Conservation (phyloP, 129 eudicot species). For the Flaveria robusta region DNA sequence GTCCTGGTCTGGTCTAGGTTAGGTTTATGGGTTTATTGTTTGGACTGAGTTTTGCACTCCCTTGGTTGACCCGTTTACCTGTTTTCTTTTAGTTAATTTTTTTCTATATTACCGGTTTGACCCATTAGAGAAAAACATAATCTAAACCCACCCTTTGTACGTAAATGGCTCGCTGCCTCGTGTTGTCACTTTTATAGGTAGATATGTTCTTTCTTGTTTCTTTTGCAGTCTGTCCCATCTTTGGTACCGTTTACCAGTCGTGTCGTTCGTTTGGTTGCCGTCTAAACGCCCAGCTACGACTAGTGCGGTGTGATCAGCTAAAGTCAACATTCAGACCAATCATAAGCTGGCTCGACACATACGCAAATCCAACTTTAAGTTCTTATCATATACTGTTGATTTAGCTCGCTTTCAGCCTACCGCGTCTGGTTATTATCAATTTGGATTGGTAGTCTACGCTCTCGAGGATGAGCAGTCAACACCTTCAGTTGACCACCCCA, state of each 20-base stretch:
- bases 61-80: background rate
- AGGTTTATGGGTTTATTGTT: background rate
- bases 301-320: slow-evolving; percentile 71
- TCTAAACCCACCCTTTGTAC: background rate
- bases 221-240: slow-evolving; percentile 77
- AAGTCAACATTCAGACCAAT: slow-evolving; percentile 59
- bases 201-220: slow-evolving; percentile 14
- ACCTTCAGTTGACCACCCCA: slow-evolving; percentile 37
- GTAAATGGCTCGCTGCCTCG: background rate
- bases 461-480: slow-evolving; percentile 44
- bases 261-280: slow-evolving; percentile 83
- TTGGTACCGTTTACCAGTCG: too few species aligned
- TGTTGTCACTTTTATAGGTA: background rate
- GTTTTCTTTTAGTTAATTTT: background rate
- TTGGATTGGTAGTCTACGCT: slow-evolving; percentile 64
- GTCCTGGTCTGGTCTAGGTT: too few species aligned
- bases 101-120: background rate
- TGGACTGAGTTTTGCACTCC: slow-evolving; percentile 6
- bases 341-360: slow-evolving; percentile 72
- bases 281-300: slow-evolving; percentile 86
- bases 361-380: slow-evolving; percentile 73
- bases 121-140: background rate
- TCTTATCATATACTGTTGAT: slow-evolving; percentile 57
- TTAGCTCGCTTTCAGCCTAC: slow-evolving; percentile 82
- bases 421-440: slow-evolving; percentile 67